These are phyloP conservation scores for Cylindrotheca closterium DNA, from an alignment of 108 stramenopile genomes.

Conservation along the genomic window DNA sequence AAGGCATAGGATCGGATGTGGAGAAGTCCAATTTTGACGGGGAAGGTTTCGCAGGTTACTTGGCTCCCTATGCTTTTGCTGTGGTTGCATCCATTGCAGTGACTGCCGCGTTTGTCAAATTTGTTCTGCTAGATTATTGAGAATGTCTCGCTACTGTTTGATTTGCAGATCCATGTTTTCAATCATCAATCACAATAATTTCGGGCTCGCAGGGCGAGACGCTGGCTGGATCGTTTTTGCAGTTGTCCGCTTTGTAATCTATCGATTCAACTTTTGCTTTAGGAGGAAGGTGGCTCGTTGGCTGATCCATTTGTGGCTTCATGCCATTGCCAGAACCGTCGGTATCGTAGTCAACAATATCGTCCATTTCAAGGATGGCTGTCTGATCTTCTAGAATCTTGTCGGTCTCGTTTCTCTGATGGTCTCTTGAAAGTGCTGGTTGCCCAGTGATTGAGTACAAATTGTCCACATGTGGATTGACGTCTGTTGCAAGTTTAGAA, in stretches of 20 bases:
- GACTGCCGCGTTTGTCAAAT: constrained; percentile 52
- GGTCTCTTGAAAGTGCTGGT: background rate
- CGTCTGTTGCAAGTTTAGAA: constrained; percentile 23
- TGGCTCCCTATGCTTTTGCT: constrained; percentile 46
- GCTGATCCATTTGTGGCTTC: too few relatives aligned
- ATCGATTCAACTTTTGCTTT: too few relatives aligned
- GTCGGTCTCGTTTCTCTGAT: background rate
- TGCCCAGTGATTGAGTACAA: constrained; percentile 50
- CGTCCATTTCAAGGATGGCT: constrained; percentile 43
- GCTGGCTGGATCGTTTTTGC: too few relatives aligned
- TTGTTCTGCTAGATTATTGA: constrained; percentile 54
- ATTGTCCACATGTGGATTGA: constrained; percentile 50
- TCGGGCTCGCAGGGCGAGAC: background rate
- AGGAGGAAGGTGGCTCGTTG: too few relatives aligned
- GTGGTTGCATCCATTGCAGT: constrained; percentile 40
- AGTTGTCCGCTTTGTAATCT: too few relatives aligned
- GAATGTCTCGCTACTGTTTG: background rate
- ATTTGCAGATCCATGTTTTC: background rate
- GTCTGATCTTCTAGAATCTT: constrained; percentile 28
- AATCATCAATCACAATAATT: constrained; percentile 1
- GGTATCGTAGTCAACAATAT: constrained; percentile 53
- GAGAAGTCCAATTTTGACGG: constrained; percentile 41
- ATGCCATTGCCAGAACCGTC: too few relatives aligned
- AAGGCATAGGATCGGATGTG: background rate
- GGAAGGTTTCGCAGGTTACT: constrained; percentile 41